These are phyloP conservation scores for Mortierella alpina DNA, from an alignment of 192 early-diverging fungal genomes.

Conservation along the genomic window DNA sequence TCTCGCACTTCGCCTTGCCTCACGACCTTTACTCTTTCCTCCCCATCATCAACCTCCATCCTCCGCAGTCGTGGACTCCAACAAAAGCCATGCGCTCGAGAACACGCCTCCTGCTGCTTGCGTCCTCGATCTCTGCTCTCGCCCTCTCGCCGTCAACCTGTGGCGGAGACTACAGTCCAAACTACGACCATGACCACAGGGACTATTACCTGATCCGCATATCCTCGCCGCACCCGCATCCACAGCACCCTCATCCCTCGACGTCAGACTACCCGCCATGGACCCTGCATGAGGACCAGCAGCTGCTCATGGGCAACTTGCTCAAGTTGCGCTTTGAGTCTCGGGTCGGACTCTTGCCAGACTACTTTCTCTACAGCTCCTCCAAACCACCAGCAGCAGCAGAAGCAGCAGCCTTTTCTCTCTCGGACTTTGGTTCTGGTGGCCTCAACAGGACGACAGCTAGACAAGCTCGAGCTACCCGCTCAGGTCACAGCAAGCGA, in stretches of 20 bases:
- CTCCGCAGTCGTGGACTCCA: background rate
- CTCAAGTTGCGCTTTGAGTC: constrained; percentile 33
- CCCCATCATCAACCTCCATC: background rate
- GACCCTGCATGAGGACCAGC: constrained; percentile 13
- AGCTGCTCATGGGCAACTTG: constrained; percentile 18
- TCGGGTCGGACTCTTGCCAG: constrained; percentile 23
- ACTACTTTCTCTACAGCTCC: constrained; percentile 38
- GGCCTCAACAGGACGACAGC: no score
- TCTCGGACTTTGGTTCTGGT: no score
- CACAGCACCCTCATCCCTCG: background rate
- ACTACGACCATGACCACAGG: constrained; percentile 21
- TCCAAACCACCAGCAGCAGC: background rate
- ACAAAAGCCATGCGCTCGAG: background rate
- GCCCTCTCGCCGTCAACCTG: background rate
- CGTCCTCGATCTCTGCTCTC: background rate
- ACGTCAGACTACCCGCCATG: background rate
- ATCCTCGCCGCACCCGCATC: constrained; percentile 2
- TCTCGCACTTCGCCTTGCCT: background rate
- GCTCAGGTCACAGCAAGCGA: no score
- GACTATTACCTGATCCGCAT: constrained; percentile 38
- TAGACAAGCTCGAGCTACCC: no score
- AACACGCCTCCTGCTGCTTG: background rate
- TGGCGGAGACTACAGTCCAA: background rate
- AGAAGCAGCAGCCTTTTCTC: background rate
- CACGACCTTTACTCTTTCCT: background rate